phyloP scores from a whole-genome alignment of 2,329 filamentous ascomycete species.

The Cladosporium velox region DNA sequence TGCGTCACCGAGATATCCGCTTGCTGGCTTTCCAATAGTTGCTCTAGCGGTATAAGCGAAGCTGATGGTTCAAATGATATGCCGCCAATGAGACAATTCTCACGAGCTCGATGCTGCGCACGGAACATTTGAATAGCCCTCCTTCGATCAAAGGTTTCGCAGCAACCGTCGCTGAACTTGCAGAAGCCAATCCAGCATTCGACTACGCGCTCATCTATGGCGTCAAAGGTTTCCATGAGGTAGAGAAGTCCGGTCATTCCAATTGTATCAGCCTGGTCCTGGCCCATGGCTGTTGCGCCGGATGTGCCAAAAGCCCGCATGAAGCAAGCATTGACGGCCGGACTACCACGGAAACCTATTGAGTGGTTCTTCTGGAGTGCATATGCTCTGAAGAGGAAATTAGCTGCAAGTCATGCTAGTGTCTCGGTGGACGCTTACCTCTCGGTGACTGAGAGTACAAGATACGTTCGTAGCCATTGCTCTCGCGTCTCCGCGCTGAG shows the following conservation, averaged over 20 bases:
- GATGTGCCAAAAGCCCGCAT: conserved; percentile 44
- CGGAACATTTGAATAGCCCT: conserved; percentile 37
- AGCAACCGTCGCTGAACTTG: conserved; percentile 32
- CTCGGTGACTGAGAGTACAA: conserved; percentile 38
- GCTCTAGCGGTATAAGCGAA: conserved; percentile 27
- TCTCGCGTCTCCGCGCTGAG: conserved; percentile 42
- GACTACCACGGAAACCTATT: conserved; percentile 46
- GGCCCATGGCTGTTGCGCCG: conserved; percentile 41
- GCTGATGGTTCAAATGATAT: conserved; percentile 43
- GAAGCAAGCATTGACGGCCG: conserved; percentile 43
- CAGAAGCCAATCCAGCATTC: conserved; percentile 48
- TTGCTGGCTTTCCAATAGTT: conserved; percentile 43
- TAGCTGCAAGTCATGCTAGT: neutral
- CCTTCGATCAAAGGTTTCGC: conserved; percentile 40
- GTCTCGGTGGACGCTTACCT: conserved; percentile 10
- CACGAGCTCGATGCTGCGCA: conserved; percentile 30
- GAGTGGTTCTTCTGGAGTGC: conserved; percentile 46
- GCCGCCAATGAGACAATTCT: conserved; percentile 39
- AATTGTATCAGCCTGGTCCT: conserved; percentile 44
- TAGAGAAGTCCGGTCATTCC: conserved; percentile 47
- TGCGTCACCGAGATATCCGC: conserved; percentile 47
- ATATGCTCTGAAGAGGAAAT: conserved; percentile 39
- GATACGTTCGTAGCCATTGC: conserved; percentile 43
- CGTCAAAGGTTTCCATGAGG: conserved; percentile 48
- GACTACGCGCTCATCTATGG: conserved; percentile 47